Percentiles rank a stretch among this genome's conserved stretches.
These are phyloP conservation scores for Gossypium schwendimanii DNA, from an alignment of 441 rosid genomes.

Conservation along the genomic window DNA sequence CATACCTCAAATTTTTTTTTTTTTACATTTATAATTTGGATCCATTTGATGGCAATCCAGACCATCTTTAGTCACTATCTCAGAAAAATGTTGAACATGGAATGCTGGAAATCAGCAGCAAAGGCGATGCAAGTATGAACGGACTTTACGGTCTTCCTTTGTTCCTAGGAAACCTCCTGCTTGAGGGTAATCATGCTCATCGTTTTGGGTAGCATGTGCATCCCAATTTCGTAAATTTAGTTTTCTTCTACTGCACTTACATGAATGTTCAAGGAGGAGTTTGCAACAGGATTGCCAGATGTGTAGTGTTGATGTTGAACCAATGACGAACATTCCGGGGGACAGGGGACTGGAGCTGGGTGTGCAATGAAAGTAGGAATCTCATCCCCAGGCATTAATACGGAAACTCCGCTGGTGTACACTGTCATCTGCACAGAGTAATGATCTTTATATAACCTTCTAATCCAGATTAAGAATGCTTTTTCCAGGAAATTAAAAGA, in stretches of 20 bases:
- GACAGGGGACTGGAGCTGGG: constrained; percentile 53
- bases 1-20: neutral
- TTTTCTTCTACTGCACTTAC: neutral
- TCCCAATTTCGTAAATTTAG: neutral
- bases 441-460: neutral
- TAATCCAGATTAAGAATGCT: neutral
- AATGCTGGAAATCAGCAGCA: neutral
- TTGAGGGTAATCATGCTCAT: neutral
- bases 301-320: constrained; percentile 35
- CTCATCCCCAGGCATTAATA: constrained; percentile 88
- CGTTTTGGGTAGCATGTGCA: neutral
- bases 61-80: constrained; percentile 13
- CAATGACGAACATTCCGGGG: constrained; percentile 24
- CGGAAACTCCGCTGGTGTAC: constrained; percentile 76
- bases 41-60: constrained; percentile 18
- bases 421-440: constrained; percentile 52
- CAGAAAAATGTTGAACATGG: constrained; percentile 12
- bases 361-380: constrained; percentile 83
- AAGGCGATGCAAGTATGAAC: neutral
- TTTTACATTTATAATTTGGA: constrained; percentile 13
- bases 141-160: neutral
- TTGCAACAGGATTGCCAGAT: neutral
- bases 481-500: neutral
- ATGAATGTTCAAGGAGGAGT: neutral
- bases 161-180: neutral